Conservation (phyloP, 768 basidiomycete species). For the Cystofilobasidium capitatum region DNA sequence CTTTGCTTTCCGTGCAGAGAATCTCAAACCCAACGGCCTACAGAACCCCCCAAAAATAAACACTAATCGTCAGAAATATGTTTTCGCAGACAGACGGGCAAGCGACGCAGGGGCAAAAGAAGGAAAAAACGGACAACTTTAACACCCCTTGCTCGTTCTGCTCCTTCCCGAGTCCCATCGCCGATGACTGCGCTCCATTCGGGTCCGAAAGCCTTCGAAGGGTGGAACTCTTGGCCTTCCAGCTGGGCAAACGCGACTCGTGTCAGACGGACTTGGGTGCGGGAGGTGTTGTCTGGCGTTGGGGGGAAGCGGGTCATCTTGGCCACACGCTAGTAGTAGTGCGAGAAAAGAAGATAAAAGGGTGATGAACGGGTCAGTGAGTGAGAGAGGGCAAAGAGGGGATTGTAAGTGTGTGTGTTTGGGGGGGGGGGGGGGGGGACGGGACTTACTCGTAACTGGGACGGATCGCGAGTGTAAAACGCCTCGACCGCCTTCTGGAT, state of each 20-base stretch:
- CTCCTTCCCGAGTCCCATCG: constrained; percentile 54
- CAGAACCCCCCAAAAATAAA: neutral
- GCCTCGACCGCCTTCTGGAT: constrained; percentile 79
- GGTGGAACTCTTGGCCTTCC: constrained; percentile 78
- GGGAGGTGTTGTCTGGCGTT: constrained; percentile 44
- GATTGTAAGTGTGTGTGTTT: constrained; percentile 1
- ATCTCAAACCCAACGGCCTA: constrained; percentile 96
- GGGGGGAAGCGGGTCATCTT: constrained; percentile 87
- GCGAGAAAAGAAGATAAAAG: neutral
- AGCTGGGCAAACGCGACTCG: constrained; percentile 90
- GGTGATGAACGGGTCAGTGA: neutral
- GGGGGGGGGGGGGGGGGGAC: neutral
- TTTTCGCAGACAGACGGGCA: neutral
- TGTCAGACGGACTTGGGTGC: constrained; percentile 64
- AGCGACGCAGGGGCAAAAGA: neutral
- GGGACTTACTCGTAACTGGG: constrained; percentile 67
- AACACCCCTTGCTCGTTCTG: constrained; percentile 78
- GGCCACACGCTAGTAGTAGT: constrained; percentile 60
- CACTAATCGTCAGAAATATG: neutral
- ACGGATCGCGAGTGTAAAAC: constrained; percentile 90
- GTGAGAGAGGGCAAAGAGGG: neutral
- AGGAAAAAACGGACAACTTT: constrained; percentile 57
- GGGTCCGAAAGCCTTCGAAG: constrained; percentile 75
- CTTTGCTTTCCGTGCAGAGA: constrained; percentile 49
- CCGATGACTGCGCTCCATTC: constrained; percentile 35